Percentiles rank a stretch among this genome's conserved stretches.
phyloP scores from a whole-genome alignment of 116 monocot species.

The Thalassia testudinum region DNA sequence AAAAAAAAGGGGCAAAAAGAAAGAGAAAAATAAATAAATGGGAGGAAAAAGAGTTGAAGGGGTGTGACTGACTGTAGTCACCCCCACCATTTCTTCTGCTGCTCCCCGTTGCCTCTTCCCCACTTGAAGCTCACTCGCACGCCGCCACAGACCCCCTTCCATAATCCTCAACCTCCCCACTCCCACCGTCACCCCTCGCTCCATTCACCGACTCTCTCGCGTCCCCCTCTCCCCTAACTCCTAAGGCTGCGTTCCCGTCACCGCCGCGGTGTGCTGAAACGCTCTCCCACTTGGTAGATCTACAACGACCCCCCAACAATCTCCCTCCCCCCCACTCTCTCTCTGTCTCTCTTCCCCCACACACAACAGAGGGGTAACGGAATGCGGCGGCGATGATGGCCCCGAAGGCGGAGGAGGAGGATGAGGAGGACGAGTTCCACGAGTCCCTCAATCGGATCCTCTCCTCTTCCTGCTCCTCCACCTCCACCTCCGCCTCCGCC shows the following conservation, averaged over 20 bases:
- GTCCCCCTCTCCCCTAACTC: background rate
- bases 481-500: slow-evolving; percentile 57
- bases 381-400: background rate
- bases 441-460: slow-evolving; percentile 76
- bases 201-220: background rate
- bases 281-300: slow-evolving; percentile 1
- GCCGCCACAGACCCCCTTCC: no score
- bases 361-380: background rate
- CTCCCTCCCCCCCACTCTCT: background rate
- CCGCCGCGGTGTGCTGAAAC: no score
- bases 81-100: background rate
- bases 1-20: background rate
- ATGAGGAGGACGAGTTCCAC: slow-evolving; percentile 44
- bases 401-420: slow-evolving; percentile 14
- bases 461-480: slow-evolving; percentile 82
- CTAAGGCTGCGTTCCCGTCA: background rate
- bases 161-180: background rate
- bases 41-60: background rate
- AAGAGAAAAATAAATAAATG: background rate
- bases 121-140: no score
- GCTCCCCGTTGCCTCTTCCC: background rate
- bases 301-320: slow-evolving; percentile 4
- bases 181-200: background rate
- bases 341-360: background rate
- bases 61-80: background rate